Evolutionary conservation across 805 yeast genomes (phyloP).

Genomic region (Saccharomycopsis sp.): DNA sequence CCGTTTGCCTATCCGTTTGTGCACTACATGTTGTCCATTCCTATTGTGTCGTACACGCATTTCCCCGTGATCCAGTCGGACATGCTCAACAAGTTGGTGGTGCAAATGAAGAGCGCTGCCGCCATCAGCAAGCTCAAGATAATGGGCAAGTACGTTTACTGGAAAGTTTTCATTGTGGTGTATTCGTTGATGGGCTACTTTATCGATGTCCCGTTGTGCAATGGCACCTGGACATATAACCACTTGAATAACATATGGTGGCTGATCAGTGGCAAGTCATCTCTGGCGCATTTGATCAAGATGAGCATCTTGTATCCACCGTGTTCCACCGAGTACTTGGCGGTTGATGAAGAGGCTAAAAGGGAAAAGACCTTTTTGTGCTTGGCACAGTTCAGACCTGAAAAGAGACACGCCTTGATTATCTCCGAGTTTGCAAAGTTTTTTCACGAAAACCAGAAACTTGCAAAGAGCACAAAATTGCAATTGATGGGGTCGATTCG

Average conservation of each 20-base stretch:
- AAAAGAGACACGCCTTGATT: conserved; percentile 76
- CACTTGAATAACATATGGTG: conserved; percentile 66
- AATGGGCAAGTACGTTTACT: conserved; percentile 49
- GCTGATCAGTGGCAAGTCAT: conserved; percentile 25
- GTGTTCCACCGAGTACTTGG: conserved; percentile 59
- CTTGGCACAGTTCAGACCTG: conserved; percentile 92
- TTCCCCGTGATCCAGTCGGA: conserved; percentile 86
- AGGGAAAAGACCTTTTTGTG: conserved; percentile 42
- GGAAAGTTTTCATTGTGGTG: conserved; percentile 55
- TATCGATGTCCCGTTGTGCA: conserved; percentile 59
- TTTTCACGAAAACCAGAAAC: conserved; percentile 26
- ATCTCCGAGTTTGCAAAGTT: conserved; percentile 55
- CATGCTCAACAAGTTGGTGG: conserved; percentile 60
- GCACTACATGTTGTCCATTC: conserved; percentile 48
- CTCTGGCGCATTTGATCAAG: conserved; percentile 24
- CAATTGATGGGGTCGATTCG: conserved; percentile 82
- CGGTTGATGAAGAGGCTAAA: conserved; percentile 24
- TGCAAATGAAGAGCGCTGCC: conserved; percentile 18
- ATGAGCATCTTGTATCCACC: conserved; percentile 74
- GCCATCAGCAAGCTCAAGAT: conserved; percentile 22
- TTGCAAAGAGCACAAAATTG: conserved; percentile 36
- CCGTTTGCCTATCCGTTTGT: conserved; percentile 79
- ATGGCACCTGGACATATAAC: conserved; percentile 86
- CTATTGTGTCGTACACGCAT: conserved; percentile 85
- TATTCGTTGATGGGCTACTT: conserved; percentile 62